A percentile compares a stretch with the other conserved stretches of the same genome.
phyloP scores from a whole-genome alignment of 2,329 filamentous ascomycete genomes.

The Trichoderma polysporum region DNA sequence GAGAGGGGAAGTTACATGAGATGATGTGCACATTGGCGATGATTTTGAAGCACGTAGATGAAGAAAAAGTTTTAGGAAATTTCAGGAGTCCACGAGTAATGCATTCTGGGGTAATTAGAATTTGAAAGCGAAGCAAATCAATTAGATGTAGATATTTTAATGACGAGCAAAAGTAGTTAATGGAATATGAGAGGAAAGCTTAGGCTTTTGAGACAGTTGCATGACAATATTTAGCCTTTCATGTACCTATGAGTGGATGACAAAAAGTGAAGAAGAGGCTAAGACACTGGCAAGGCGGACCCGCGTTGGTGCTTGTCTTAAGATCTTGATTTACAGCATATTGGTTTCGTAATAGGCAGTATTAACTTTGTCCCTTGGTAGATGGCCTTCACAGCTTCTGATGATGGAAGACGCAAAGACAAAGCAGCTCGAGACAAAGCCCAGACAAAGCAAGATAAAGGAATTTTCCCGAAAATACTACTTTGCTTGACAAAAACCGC shows the following conservation, averaged over 20 bases:
- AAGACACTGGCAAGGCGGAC: no score
- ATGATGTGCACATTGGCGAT: not conserved
- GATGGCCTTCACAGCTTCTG: no score
- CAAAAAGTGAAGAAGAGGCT: no score
- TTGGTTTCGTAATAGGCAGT: no score
- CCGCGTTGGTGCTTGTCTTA: no score
- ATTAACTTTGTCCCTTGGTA: no score
- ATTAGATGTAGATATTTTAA: constrained; percentile 6
- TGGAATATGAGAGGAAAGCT: not conserved
- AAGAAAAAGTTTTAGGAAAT: not conserved
- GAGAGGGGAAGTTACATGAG: not conserved
- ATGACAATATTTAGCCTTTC: not conserved
- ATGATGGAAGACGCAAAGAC: no score
- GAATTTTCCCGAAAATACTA: no score
- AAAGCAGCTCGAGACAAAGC: no score
- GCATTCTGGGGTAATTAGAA: not conserved
- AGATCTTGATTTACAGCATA: no score
- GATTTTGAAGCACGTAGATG: not conserved
- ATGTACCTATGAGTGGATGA: not conserved
- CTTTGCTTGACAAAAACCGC: no score
- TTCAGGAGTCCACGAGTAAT: not conserved
- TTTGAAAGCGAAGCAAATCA: not conserved
- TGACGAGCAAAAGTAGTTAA: not conserved
- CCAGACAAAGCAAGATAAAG: no score
- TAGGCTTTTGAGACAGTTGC: not conserved